Conservation (phyloP, 768 basidiomycete species). For the Rhizopogon vulgaris region DNA sequence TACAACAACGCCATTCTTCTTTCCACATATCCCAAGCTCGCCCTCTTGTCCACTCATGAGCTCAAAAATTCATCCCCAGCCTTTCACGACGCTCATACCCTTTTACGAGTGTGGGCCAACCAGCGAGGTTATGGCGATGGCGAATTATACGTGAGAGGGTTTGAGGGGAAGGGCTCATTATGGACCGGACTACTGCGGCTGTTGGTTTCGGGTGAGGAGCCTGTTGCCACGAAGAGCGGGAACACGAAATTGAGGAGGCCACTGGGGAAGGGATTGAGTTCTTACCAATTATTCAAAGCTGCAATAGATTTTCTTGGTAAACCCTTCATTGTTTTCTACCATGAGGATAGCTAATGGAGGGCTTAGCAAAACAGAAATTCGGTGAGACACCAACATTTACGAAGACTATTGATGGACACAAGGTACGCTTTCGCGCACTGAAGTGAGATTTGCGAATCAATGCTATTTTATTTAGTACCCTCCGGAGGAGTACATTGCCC, state of each 20-base stretch:
- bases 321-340: constrained; percentile 14
- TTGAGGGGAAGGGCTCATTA: constrained; percentile 59
- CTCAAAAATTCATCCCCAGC: constrained; percentile 47
- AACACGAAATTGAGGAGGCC: constrained; percentile 40
- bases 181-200: constrained; percentile 62
- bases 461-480: constrained; percentile 39
- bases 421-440: constrained; percentile 31
- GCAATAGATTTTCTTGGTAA: constrained; percentile 78
- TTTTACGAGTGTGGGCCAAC: constrained; percentile 87
- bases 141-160: constrained; percentile 57
- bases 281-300: constrained; percentile 86
- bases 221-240: constrained; percentile 20
- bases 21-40: constrained; percentile 29
- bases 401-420: constrained; percentile 47
- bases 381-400: constrained; percentile 50
- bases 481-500: constrained; percentile 47
- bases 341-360: constrained; percentile 8
- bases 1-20: constrained; percentile 75
- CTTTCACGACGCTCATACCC: constrained; percentile 66
- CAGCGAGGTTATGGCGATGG: constrained; percentile 75
- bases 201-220: constrained; percentile 65
- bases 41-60: constrained; percentile 40
- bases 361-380: constrained; percentile 68
- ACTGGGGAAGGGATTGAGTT: constrained; percentile 76
- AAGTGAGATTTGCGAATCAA: background rate